A percentile compares a stretch with the other conserved stretches of the same genome.
phyloP scores from a whole-genome alignment of 2,329 filamentous ascomycete species.

The Aspergillus pseudoglaucus region DNA sequence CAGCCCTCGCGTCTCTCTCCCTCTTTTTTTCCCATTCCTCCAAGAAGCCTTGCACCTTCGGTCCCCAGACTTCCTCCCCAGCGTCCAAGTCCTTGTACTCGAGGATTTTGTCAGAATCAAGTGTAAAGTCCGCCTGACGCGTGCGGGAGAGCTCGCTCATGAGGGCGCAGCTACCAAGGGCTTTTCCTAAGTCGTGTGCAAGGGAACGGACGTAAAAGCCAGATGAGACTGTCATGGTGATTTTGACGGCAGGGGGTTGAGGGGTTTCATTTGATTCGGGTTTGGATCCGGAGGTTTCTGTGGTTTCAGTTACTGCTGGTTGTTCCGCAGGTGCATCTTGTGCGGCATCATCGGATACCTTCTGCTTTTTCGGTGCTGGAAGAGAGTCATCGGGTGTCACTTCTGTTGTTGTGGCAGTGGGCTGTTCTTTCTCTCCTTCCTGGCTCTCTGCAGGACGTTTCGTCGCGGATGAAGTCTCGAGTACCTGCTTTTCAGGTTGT shows the following conservation, averaged over 20 bases:
- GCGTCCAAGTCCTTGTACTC: conserved; percentile 70
- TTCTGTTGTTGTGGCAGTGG: conserved; percentile 3
- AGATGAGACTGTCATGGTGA: conserved; percentile 87
- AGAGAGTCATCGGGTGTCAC: not conserved
- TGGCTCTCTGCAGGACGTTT: conserved; percentile 25
- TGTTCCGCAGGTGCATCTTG: conserved; percentile 7
- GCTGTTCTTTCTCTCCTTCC: conserved; percentile 12
- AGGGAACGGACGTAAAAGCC: conserved; percentile 96
- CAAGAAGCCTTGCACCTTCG: conserved; percentile 59
- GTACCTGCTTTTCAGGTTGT: conserved; percentile 10
- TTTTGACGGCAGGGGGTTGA: conserved; percentile 63
- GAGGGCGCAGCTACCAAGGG: conserved; percentile 70
- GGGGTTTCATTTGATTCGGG: not conserved
- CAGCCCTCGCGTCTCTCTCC: conserved; percentile 9
- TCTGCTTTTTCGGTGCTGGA: conserved; percentile 23
- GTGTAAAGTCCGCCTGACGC: conserved; percentile 71
- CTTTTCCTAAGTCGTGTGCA: conserved; percentile 82
- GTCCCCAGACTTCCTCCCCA: conserved; percentile 76
- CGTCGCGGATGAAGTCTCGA: conserved; percentile 11
- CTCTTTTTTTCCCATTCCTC: conserved; percentile 45
- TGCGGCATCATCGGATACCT: conserved; percentile 21
- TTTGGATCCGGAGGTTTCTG: conserved; percentile 4
- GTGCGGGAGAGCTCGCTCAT: conserved; percentile 81
- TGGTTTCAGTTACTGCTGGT: conserved; percentile 1
- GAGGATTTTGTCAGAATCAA: conserved; percentile 64